Conservation (phyloP, 2,329 filamentous ascomycete genomes). For the Rasamsonia emersonii region DNA sequence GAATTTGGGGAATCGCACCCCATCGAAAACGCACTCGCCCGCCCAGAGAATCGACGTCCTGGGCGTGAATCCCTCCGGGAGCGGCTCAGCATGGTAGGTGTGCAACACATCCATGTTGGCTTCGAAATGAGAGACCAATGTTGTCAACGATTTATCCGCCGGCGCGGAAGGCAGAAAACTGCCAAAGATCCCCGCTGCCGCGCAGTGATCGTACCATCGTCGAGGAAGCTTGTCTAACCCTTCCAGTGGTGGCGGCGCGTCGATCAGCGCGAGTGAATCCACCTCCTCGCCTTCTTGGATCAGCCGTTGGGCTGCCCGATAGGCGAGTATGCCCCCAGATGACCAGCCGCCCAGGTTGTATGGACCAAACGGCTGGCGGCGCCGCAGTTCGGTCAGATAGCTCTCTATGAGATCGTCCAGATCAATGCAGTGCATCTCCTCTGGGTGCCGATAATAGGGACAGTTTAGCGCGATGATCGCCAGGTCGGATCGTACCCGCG, state of each 20-base stretch:
- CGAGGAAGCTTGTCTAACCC: no score
- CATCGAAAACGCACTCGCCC: conserved; percentile 35
- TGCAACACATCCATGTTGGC: conserved; percentile 41
- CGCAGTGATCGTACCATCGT: conserved; percentile 1
- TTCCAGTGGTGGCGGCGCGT: conserved; percentile 60
- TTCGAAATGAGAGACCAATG: conserved; percentile 42
- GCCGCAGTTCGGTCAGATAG: conserved; percentile 37
- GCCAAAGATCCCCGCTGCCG: background rate
- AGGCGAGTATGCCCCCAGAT: conserved; percentile 64
- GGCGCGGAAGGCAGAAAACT: conserved; percentile 2
- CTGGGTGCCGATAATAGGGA: conserved; percentile 33
- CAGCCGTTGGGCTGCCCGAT: conserved; percentile 55
- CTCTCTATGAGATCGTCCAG: conserved; percentile 25
- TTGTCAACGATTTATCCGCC: no score
- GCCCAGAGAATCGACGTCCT: conserved; percentile 40
- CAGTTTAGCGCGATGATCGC: conserved; percentile 35
- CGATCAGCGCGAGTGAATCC: conserved; percentile 54
- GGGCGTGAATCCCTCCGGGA: conserved; percentile 21
- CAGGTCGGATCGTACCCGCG: conserved; percentile 29
- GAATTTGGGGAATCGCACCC: conserved; percentile 29
- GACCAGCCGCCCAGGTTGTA: conserved; percentile 65
- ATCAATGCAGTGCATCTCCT: conserved; percentile 23
- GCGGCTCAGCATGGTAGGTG: conserved; percentile 29
- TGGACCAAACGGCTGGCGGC: conserved; percentile 42
- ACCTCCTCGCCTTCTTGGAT: conserved; percentile 48